Evolutionary conservation across 2,329 filamentous ascomycete species (phyloP).

Genomic region (Aspergillus intermedius): DNA sequence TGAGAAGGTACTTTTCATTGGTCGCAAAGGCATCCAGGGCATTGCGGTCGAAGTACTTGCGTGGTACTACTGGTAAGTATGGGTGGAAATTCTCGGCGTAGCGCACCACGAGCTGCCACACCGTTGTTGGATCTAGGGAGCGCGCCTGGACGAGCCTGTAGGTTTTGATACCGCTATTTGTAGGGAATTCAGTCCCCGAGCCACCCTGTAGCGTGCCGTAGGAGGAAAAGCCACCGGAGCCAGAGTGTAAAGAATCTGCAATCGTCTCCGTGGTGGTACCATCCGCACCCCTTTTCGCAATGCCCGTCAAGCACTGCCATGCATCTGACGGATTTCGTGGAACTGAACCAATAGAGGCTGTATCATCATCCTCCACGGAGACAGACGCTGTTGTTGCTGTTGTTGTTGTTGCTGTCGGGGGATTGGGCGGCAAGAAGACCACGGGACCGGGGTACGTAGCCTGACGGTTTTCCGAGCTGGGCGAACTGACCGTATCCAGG

Average conservation of each 20-base stretch:
- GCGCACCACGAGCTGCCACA: conserved; percentile 49
- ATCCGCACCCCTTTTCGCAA: conserved; percentile 34
- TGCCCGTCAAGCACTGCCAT: conserved; percentile 43
- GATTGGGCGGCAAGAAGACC: conserved; percentile 28
- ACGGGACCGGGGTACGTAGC: conserved; percentile 26
- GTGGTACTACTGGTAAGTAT: conserved; percentile 62
- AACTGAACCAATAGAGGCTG: conserved; percentile 37
- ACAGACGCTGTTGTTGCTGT: conserved; percentile 19
- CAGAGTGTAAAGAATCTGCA: conserved; percentile 16
- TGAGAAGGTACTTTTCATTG: conserved; percentile 61
- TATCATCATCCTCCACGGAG: conserved; percentile 33
- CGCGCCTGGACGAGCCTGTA: conserved; percentile 40
- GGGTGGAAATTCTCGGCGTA: conserved; percentile 63
- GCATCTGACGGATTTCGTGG: conserved; percentile 44
- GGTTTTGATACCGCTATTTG: conserved; percentile 29
- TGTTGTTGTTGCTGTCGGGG: conserved; percentile 20
- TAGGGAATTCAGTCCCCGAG: conserved; percentile 20
- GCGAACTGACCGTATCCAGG: conserved; percentile 18
- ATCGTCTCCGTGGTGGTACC: conserved; percentile 15
- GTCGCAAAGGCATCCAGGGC: conserved; percentile 51
- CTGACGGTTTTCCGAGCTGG: conserved; percentile 20
- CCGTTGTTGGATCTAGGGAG: conserved; percentile 43
- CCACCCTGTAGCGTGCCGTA: conserved; percentile 23
- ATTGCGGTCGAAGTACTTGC: conserved; percentile 50
- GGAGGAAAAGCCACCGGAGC: conserved; percentile 17